Base-by-base conservation (phyloP, 176 grass and related monocot genomes). In the Phyllostachys edulis region DNA sequence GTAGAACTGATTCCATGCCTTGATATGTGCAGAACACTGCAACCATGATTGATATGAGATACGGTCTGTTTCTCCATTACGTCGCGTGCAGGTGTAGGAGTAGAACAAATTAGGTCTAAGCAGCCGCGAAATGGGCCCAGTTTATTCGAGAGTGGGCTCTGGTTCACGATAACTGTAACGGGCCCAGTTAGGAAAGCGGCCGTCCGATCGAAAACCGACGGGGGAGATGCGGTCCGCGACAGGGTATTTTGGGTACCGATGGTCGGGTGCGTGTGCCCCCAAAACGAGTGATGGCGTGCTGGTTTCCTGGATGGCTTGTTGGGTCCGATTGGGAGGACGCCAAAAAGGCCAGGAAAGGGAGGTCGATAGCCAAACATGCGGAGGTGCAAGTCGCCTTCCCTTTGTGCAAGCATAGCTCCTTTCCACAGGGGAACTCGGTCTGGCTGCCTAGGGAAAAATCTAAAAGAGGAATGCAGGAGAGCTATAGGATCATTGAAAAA, bases 341-440 rank as follows among this genome's bases (percentile, higher is more conserved):
- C 76, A 80, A 80, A 73, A 71, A 17, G 69, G 47, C 47, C 62
- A 29, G n/a, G 46, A 66, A 67, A 46, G 46, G 50, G 9, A 40
- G 77, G 77, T 27, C 29, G 59, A 32, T 57, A 49, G 47, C 24
- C 47, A 23, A 60, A 75, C 34, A 59, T 1, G 64, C 26, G 14
- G 50, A 70, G 36, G 63, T 10, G 63, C 83, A 81, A 11, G 85
- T 67, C 84, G 67, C 57, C 76, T 29, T 86, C 76, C 42, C 61
- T 66, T 66, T 66, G 11, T 15, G 56, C 76, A 54, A 65, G 39
- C 20, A 49, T 3, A 18, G 6, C 64, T 46, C 37, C 16, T 49
- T 16, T 8, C 18, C 5, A 13, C 38, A 4, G 21, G 37, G 50
- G 9, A 47, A 45, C 27, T 37, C 18, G 27, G 40, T 39, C 32